Conservation (phyloP, 768 basidiomycete species). For the Pleurotus tuoliensis region DNA sequence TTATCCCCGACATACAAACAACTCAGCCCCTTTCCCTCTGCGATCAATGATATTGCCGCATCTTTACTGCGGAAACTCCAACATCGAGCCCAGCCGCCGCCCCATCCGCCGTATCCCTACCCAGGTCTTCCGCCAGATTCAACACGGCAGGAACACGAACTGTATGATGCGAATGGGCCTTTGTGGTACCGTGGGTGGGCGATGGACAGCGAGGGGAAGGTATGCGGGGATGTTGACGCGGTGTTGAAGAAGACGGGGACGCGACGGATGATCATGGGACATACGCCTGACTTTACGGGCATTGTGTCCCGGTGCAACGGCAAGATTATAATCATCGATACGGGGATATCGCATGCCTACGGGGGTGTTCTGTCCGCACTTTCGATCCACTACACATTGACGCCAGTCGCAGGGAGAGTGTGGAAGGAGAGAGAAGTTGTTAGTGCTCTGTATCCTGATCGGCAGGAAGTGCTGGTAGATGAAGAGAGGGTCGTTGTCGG, state of each 20-base stretch:
- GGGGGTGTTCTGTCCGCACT: constrained; percentile 90
- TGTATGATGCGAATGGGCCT: constrained; percentile 80
- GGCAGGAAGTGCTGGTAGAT: constrained; percentile 45
- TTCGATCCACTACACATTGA: constrained; percentile 80
- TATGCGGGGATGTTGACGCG: constrained; percentile 67
- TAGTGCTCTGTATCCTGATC: constrained; percentile 58
- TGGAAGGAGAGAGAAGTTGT: constrained; percentile 67
- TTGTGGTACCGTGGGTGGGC: constrained; percentile 97
- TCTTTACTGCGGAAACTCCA: constrained; percentile 73
- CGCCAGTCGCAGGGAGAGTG: constrained; percentile 41
- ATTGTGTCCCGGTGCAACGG: constrained; percentile 86
- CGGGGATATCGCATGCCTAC: constrained; percentile 96
- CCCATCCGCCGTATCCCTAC: constrained; percentile 78
- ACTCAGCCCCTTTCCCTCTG: constrained; percentile 77
- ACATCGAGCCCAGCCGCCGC: constrained; percentile 59
- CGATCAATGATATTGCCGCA: constrained; percentile 73
- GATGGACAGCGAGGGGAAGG: constrained; percentile 59
- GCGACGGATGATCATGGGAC: constrained; percentile 91
- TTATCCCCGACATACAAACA: constrained; percentile 72
- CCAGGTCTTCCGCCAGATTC: constrained; percentile 65
- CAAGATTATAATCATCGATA: constrained; percentile 96
- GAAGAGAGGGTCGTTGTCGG: constrained; percentile 45
- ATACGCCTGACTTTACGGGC: constrained; percentile 87
- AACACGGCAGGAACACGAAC: constrained; percentile 58
- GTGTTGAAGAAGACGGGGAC: constrained; percentile 77